phyloP scores from a whole-genome alignment of 1,284 basidiomycete species.

The Leucoagaricus sp. region DNA sequence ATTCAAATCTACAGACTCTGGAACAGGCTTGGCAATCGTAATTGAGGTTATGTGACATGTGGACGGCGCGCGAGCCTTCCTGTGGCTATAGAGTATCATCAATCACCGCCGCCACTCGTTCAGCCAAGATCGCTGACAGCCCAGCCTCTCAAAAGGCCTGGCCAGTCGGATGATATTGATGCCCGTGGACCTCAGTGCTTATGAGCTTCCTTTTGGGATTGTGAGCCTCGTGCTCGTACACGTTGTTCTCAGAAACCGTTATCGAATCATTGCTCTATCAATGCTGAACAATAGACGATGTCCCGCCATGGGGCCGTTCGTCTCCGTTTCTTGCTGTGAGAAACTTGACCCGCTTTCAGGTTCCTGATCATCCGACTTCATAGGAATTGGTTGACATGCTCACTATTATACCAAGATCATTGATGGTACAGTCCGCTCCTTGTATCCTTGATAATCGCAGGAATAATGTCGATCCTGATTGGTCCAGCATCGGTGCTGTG shows the following conservation, averaged over 20 bases:
- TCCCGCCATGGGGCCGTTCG: too few relatives aligned
- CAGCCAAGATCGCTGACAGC: neutral
- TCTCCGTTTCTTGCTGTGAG: too few relatives aligned
- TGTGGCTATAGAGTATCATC: neutral
- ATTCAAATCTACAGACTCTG: neutral
- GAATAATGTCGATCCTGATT: neutral
- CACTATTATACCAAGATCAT: too few relatives aligned
- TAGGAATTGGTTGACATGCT: neutral
- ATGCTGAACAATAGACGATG: too few relatives aligned
- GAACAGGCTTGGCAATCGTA: neutral
- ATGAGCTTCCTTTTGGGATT: slow-evolving; percentile 5
- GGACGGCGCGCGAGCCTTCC: neutral
- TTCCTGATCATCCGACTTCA: neutral
- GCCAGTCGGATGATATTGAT: neutral
- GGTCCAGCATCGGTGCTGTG: neutral
- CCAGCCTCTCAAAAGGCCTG: neutral
- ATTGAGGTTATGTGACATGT: neutral
- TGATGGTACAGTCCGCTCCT: too few relatives aligned
- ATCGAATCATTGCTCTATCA: neutral
- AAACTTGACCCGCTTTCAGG: too few relatives aligned
- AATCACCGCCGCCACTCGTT: neutral
- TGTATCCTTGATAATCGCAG: slow-evolving; percentile 1
- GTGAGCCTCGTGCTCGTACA: slow-evolving; percentile 11
- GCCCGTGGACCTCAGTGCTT: neutral
- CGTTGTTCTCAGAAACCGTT: slow-evolving; percentile 4